Base-by-base conservation (phyloP, 2,329 filamentous ascomycete species). In the Aspergillus pseudoglaucus region DNA sequence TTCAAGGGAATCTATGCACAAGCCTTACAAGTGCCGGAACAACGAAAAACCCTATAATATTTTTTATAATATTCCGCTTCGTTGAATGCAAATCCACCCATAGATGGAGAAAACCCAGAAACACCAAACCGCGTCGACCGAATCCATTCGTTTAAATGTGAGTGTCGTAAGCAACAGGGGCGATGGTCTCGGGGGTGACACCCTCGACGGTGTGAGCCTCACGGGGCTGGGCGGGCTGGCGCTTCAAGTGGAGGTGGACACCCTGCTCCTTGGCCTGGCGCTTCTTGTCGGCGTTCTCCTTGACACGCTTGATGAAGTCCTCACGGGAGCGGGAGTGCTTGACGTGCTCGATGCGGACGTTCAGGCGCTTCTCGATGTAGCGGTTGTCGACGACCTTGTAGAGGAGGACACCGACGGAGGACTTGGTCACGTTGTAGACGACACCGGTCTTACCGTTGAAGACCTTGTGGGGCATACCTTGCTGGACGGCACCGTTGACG, bases 291-390 rank as follows among this genome's bases (percentile, higher is more conserved):
- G 90, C 90, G 80, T 97, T 97, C 72, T 83, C 78, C 88, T 97
- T 97, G 75, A 98, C 91, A 70, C 91, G 87, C 79, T 82, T 85
- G 69, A 97, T 77, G 83, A 98, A 97, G 75, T 93, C 91, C 69
- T 97, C 91, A 72, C 93, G 84, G 69, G 91, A 97, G 74, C 93
- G 87, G 64, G 91, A 97, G 72, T 88, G 87, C 70, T 79, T 78
- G 77, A 98, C 83, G 85, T 98, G 93, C 86, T 98, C 93, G 76
- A 97, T 78, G 73, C 93, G 89, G 79, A 98, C 82, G 85, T 95
- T 97, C 81, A 98, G 85, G 75, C 93, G 91, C 90, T 98, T 98
- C 88, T 98, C 93, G 75, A 98, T 82, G 85, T 96, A 98, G 71
- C 91, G 88, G 86, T 97, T 93, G 79, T 90, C 90, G 74, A 98